A percentile compares a stretch with the other conserved stretches of the same genome.
These are phyloP conservation scores for Flaveria linearis DNA, from an alignment of 129 eudicot genomes.

Conservation along the genomic window DNA sequence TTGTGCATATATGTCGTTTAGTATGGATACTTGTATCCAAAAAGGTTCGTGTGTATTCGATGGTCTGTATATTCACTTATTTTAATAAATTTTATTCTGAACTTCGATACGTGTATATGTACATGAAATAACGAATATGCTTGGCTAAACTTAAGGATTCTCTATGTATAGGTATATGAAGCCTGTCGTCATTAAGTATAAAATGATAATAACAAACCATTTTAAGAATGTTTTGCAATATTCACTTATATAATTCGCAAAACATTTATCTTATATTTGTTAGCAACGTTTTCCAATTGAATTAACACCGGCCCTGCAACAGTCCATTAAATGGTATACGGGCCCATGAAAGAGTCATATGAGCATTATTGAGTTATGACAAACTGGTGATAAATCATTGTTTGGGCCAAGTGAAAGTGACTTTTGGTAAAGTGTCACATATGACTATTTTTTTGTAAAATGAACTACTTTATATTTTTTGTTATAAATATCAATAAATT, in stretches of 20 bases:
- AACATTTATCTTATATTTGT: background rate
- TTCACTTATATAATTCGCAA: too few species aligned
- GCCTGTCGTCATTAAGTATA: background rate
- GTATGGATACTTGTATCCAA: too few species aligned
- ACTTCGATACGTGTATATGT: too few species aligned
- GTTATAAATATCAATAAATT: background rate
- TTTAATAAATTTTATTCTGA: too few species aligned
- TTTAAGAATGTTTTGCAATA: too few species aligned
- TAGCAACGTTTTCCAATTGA: background rate
- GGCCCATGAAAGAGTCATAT: background rate
- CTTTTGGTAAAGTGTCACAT: background rate
- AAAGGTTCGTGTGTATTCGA: too few species aligned
- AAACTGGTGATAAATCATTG: background rate
- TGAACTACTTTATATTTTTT: background rate
- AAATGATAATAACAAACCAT: background rate
- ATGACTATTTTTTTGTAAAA: background rate
- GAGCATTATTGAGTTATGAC: background rate
- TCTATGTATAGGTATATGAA: too few species aligned
- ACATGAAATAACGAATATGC: too few species aligned
- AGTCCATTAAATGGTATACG: background rate
- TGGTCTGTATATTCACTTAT: too few species aligned
- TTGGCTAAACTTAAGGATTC: too few species aligned
- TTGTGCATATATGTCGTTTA: too few species aligned
- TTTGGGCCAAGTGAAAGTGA: background rate
- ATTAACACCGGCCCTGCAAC: background rate